A percentile compares a stretch with the other conserved stretches of the same genome.
Conservation (phyloP, 148 eudicot species). For the Rhododendron kiyosumense region DNA sequence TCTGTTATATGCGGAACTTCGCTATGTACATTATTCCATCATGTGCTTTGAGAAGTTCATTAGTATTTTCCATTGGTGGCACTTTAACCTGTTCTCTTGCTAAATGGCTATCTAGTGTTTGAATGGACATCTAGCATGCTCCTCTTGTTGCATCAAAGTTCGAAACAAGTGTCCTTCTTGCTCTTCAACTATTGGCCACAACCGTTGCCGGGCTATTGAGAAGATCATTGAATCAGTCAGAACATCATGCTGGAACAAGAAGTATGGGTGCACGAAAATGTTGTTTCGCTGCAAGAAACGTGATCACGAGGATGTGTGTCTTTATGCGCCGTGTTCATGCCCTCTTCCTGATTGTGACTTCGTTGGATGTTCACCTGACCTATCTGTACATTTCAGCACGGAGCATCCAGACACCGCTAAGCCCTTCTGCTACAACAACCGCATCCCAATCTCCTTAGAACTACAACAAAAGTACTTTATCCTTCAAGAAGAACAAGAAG, state of each 20-base stretch:
- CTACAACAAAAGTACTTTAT: conserved; percentile 24
- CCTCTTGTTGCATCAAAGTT: not conserved
- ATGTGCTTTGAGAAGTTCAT: too few species aligned
- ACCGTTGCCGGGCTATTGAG: not conserved
- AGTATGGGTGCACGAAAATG: conserved; percentile 49
- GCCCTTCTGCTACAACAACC: conserved; percentile 26
- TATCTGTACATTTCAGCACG: conserved; percentile 29
- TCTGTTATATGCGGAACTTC: too few species aligned
- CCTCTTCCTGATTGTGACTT: conserved; percentile 42
- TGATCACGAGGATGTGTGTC: conserved; percentile 51
- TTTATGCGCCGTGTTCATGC: conserved; percentile 45
- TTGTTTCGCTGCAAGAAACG: conserved; percentile 35
- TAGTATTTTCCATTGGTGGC: not conserved
- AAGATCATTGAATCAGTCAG: not conserved
- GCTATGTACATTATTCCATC: too few species aligned
- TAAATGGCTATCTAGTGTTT: not conserved
- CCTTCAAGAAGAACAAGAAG: conserved; percentile 36
- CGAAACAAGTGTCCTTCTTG: too few species aligned
- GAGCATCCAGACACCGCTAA: conserved; percentile 31
- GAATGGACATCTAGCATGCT: not conserved
- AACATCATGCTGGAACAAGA: not conserved
- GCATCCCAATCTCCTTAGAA: conserved; percentile 20
- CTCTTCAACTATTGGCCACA: not conserved
- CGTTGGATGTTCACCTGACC: conserved; percentile 23
- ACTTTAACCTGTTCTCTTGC: not conserved